These are phyloP conservation scores for Elymus sibiricus DNA, from an alignment of 176 grass and related monocot species.

Conservation along the genomic window DNA sequence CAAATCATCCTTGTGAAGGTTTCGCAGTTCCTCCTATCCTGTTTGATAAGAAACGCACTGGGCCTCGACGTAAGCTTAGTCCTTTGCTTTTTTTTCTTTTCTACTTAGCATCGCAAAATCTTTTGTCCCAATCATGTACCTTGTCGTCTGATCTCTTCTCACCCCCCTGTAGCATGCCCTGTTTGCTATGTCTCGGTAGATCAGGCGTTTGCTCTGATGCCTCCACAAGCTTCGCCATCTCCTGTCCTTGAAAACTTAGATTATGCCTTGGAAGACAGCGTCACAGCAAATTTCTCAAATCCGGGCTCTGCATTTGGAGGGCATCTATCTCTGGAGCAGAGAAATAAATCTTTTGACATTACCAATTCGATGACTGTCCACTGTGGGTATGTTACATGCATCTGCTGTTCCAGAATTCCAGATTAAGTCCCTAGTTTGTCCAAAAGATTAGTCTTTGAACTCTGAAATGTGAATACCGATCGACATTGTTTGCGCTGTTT, in stretches of 20 bases:
- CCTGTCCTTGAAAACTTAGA: slow-evolving; percentile 64
- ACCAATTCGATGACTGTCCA: slow-evolving; percentile 83
- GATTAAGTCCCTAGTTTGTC: not conserved
- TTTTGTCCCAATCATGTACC: not conserved
- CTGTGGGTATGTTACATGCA: slow-evolving; percentile 72
- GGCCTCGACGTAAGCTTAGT: slow-evolving; percentile 82
- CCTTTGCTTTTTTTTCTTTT: not conserved
- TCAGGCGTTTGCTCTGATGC: slow-evolving; percentile 75
- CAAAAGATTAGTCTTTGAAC: not conserved
- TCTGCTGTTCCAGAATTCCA: not conserved
- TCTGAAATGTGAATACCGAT: not conserved
- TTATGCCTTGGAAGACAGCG: slow-evolving; percentile 66
- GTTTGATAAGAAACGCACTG: slow-evolving; percentile 80
- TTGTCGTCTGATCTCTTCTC: slow-evolving; percentile 18
- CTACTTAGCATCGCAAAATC: not conserved
- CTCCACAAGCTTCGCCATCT: slow-evolving; percentile 49
- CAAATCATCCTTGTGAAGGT: slow-evolving; percentile 77
- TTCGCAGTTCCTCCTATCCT: slow-evolving; percentile 69
- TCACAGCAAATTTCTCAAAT: slow-evolving; percentile 52
- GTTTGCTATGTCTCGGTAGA: slow-evolving; percentile 88
- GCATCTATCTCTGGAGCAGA: slow-evolving; percentile 71
- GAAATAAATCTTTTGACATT: slow-evolving; percentile 78
- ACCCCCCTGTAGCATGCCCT: slow-evolving; percentile 58
- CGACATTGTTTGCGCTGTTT: slow-evolving; percentile 10
- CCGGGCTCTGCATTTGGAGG: slow-evolving; percentile 80